Evolutionary conservation across 2,329 filamentous ascomycete species (phyloP), one percentile per base, ranked within the genome.

Genomic region (Plenodomus tracheiphilus): DNA sequence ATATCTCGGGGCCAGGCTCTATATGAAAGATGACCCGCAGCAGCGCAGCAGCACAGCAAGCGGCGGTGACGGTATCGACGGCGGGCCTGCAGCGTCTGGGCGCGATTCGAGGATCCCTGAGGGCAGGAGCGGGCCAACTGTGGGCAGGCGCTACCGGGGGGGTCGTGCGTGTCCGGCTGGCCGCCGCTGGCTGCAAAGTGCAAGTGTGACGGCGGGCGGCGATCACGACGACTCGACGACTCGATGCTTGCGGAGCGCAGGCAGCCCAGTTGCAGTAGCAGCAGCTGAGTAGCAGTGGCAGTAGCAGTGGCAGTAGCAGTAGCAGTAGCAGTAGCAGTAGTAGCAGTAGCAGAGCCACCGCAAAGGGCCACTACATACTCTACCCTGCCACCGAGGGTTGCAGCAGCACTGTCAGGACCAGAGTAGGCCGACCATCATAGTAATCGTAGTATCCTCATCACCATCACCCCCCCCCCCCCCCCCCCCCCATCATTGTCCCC

Each of bases 121-220:
- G 35, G 16, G 35, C 35, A 18, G 35, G 35, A 20, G 35, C 35
- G 35, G 35, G 56, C 56, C 59, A 62, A 63, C 59, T 40, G 54
- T 35, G 51, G 54, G 44, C 36, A 39, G 41, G 57, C 61, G 56
- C 63, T 64, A 64, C 46, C 47, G 53, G 56, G 49, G 48, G 20
- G 41, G 53, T 53, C 47, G 53, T 54, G 59, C 59, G 54, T 57
- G 51, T 55, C 48, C 51, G 50, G n/a, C n/a, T n/a, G n/a, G n/a
- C n/a, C n/a, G n/a, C n/a, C n/a, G n/a, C n/a, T n/a, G 36, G 53
- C 44, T 44, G 42, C 54, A 56, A 60, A 48, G 45, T 61, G 62
- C 61, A 65, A 61, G 53, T 62, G 49, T 64, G 60, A 62, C 62
- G 58, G 53, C 39, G 57, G 58, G 53, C 39, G 57, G 52, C 43